Conservation (phyloP, 768 basidiomycete genomes). For the Trametes gibbosa region DNA sequence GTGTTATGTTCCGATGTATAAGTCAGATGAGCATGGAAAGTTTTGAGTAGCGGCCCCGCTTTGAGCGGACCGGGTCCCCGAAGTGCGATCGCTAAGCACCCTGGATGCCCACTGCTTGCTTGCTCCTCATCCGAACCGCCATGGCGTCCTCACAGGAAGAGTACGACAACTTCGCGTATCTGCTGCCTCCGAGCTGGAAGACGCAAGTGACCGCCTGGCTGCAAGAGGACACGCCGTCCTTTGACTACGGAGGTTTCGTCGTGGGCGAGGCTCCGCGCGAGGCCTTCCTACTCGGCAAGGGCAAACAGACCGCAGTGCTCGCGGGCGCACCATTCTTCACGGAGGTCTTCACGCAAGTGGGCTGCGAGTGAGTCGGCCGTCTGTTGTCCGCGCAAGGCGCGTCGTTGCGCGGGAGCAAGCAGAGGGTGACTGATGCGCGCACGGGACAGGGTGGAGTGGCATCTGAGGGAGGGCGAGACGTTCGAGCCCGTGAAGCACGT, state of each 20-base stretch:
- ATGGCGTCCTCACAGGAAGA: conserved; percentile 9
- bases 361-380: conserved; percentile 71
- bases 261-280: conserved; percentile 87
- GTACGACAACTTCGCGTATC: conserved; percentile 45
- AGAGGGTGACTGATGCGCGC: not conserved
- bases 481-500: conserved; percentile 82
- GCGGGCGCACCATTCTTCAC: conserved; percentile 96
- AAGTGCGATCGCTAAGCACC: not conserved
- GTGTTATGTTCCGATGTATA: too few species aligned
- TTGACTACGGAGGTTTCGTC: conserved; percentile 95
- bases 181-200: conserved; percentile 95
- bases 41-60: not conserved
- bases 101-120: not conserved
- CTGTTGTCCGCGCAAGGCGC: not conserved
- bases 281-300: conserved; percentile 91
- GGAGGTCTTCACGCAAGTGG: conserved; percentile 86
- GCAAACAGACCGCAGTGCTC: conserved; percentile 70
- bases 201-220: conserved; percentile 78
- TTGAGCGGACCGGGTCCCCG: not conserved
- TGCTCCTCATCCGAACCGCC: not conserved
- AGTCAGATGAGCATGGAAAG: too few species aligned
- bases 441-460: conserved; percentile 82
- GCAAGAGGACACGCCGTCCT: conserved; percentile 91
- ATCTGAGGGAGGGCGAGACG: conserved; percentile 77
- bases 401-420: not conserved